Evolutionary conservation across 73 alveolate species (phyloP).

Genomic region (Uronychia setigera): DNA sequence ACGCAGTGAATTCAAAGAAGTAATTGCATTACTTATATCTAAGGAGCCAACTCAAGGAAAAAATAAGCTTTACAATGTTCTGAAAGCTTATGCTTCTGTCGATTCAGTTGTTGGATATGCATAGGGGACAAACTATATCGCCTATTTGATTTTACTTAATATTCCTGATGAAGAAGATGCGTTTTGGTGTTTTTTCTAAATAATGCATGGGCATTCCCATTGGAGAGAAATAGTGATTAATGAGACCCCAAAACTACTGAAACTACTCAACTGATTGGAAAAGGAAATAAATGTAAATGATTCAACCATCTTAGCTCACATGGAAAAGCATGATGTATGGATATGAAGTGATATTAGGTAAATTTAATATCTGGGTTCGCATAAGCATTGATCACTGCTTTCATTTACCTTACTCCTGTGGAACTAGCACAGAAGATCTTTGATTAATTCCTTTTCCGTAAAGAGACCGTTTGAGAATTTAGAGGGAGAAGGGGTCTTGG

Average conservation of each 20-base stretch:
- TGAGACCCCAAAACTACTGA: constrained; percentile 48
- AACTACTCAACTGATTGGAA: constrained; percentile 7
- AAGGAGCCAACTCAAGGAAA: constrained; percentile 19
- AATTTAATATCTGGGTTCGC: background rate
- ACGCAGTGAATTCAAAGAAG: constrained; percentile 1
- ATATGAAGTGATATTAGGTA: background rate
- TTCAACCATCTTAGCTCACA: background rate
- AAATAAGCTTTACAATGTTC: constrained; percentile 20
- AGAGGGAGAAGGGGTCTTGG: background rate
- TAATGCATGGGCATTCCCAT: constrained; percentile 14
- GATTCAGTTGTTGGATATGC: constrained; percentile 35
- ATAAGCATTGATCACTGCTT: background rate
- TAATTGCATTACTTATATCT: background rate
- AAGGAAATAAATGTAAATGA: constrained; percentile 3
- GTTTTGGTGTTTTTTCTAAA: constrained; percentile 7
- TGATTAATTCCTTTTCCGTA: background rate
- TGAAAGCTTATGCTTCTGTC: constrained; percentile 30
- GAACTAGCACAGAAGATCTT: background rate
- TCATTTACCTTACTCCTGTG: background rate
- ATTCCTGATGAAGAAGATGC: background rate
- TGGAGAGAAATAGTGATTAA: constrained; percentile 37
- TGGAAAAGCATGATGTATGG: background rate
- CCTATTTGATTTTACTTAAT: background rate
- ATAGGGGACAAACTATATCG: constrained; percentile 48
- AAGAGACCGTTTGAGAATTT: background rate